Evolutionary conservation across 1,284 basidiomycete species (phyloP).

Genomic region (Naganishia sp.): DNA sequence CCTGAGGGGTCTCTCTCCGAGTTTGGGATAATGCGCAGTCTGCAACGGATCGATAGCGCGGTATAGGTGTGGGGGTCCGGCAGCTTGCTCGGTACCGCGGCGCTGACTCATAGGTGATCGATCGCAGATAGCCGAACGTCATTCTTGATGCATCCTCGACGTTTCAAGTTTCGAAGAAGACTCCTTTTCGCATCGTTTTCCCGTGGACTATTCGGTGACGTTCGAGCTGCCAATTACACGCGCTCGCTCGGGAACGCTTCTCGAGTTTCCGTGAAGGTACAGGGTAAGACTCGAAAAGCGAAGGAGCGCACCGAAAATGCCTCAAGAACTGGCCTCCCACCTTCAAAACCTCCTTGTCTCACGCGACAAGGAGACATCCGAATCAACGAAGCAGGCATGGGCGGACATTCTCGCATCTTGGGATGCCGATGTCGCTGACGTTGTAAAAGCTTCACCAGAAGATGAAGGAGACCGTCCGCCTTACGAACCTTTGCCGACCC

Average conservation of each 20-base stretch:
- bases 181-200: neutral
- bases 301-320: slow-evolving; percentile 8
- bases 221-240: neutral
- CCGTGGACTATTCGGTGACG: neutral
- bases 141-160: slow-evolving; percentile 1
- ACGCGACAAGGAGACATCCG: neutral
- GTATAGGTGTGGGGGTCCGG: neutral
- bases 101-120: slow-evolving; percentile 14
- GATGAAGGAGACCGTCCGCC: slow-evolving; percentile 2
- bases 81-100: neutral
- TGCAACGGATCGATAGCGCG: too few species aligned
- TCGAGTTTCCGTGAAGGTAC: neutral
- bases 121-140: slow-evolving; percentile 23
- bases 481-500: slow-evolving; percentile 28
- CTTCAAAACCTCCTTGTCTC: slow-evolving; percentile 9
- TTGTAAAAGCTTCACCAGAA: neutral
- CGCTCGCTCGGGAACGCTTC: neutral
- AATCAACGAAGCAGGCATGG: slow-evolving; percentile 22
- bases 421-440: slow-evolving; percentile 12
- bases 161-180: neutral
- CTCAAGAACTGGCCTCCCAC: slow-evolving; percentile 17
- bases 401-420: slow-evolving; percentile 22
- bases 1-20: too few species aligned
- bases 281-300: neutral
- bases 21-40: too few species aligned